These are phyloP conservation scores for Auricularia sp. DNA, from an alignment of 768 basidiomycete species.

Conservation along the genomic window DNA sequence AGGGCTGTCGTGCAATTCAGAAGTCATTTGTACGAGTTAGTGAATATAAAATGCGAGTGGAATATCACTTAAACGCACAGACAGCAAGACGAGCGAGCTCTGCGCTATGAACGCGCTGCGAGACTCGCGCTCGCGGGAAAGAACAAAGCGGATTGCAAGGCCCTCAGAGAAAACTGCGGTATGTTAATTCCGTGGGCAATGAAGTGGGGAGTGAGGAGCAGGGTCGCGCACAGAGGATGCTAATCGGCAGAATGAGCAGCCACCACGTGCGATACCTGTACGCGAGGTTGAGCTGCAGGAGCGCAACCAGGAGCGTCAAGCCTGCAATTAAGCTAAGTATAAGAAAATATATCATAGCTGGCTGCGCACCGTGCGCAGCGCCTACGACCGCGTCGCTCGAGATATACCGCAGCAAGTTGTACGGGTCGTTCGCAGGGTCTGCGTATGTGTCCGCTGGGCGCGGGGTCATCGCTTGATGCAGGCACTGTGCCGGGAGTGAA, in stretches of 20 bases:
- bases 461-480: background rate
- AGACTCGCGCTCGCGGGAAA: conserved; percentile 45
- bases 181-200: background rate
- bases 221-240: conserved; percentile 30
- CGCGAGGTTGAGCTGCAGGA: conserved; percentile 35
- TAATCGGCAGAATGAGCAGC: conserved; percentile 55
- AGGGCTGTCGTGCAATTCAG: conserved; percentile 35
- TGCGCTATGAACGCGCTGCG: conserved; percentile 43
- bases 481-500: background rate
- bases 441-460: background rate
- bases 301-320: conserved; percentile 31
- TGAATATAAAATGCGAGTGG: background rate
- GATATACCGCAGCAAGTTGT: conserved; percentile 50
- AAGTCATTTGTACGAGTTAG: background rate
- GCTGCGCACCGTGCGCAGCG: conserved; percentile 32
- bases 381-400: conserved; percentile 41
- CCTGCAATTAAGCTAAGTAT: conserved; percentile 13
- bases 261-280: conserved; percentile 40
- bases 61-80: conserved; percentile 26
- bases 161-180: conserved; percentile 45
- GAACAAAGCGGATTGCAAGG: conserved; percentile 43
- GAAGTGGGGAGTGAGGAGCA: background rate
- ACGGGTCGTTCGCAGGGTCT: conserved; percentile 43
- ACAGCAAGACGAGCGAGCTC: conserved; percentile 51
- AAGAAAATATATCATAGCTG: background rate